phyloP scores from a whole-genome alignment of 2,329 filamentous ascomycete genomes.

The Scedosporium boydii region DNA sequence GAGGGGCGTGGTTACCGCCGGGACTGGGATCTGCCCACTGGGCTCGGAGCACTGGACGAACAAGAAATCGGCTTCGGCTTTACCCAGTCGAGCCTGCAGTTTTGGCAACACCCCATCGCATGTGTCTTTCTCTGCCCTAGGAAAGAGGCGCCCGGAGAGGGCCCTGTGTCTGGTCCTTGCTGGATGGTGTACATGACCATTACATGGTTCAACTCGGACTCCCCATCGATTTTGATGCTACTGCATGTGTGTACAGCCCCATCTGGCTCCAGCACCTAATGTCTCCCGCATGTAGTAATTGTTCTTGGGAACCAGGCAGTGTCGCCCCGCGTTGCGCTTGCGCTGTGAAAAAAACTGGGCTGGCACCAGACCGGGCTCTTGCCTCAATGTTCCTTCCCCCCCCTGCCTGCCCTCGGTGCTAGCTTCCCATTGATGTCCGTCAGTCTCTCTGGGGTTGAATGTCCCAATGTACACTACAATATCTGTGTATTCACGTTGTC shows the following conservation, averaged over 20 bases:
- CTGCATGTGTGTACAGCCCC: neutral
- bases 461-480: neutral
- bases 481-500: neutral
- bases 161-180: neutral
- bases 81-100: neutral
- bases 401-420: neutral
- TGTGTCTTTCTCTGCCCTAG: neutral
- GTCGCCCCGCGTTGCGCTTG: neutral
- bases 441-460: neutral
- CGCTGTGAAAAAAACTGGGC: neutral
- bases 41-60: neutral
- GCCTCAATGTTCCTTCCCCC: neutral
- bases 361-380: neutral
- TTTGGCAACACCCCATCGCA: neutral
- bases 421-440: neutral
- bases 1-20: conserved; percentile 1
- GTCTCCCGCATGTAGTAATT: neutral
- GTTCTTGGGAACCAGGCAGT: neutral
- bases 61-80: neutral
- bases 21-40: neutral
- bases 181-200: neutral
- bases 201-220: neutral
- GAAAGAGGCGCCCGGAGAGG: conserved; percentile 1
- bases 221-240: neutral
- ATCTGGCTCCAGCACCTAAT: neutral